These are phyloP conservation scores for Russula dissimulans DNA, from an alignment of 768 basidiomycete genomes.

Conservation along the genomic window DNA sequence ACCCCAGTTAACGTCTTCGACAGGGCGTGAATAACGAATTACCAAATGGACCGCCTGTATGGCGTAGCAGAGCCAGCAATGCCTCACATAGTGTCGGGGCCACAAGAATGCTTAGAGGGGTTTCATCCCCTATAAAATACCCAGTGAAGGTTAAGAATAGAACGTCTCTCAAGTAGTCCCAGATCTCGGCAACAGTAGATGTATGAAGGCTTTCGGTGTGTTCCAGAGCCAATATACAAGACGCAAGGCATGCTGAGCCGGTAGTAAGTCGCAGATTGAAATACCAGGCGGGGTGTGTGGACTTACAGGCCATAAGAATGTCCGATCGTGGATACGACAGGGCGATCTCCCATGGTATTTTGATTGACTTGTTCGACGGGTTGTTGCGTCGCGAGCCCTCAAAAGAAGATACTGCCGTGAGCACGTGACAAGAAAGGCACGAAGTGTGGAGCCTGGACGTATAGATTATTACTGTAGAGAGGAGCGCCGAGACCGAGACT, in stretches of 20 bases:
- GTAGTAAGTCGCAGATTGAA: background rate
- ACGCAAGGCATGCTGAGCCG: constrained; percentile 12
- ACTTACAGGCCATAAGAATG: constrained; percentile 37
- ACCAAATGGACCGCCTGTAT: constrained; percentile 8
- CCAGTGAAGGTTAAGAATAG: constrained; percentile 40
- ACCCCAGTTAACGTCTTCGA: background rate
- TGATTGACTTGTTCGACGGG: background rate
- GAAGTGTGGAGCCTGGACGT: background rate
- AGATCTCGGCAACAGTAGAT: constrained; percentile 40
- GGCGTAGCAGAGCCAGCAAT: constrained; percentile 31
- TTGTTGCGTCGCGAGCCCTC: background rate
- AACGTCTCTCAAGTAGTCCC: constrained; percentile 44
- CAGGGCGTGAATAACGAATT: background rate
- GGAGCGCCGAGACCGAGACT: background rate
- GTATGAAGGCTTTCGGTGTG: constrained; percentile 24
- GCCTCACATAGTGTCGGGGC: constrained; percentile 44
- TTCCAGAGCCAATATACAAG: constrained; percentile 29
- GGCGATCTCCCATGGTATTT: constrained; percentile 1
- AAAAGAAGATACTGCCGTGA: background rate
- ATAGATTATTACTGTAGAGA: background rate
- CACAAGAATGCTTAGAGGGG: constrained; percentile 41
- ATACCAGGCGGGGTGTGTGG: background rate
- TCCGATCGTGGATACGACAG: constrained; percentile 22
- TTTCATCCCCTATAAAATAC: constrained; percentile 38
- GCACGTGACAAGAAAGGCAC: constrained; percentile 3